Conservation (phyloP, 164 flowering plant genomes). For the Aristolochia californica region DNA sequence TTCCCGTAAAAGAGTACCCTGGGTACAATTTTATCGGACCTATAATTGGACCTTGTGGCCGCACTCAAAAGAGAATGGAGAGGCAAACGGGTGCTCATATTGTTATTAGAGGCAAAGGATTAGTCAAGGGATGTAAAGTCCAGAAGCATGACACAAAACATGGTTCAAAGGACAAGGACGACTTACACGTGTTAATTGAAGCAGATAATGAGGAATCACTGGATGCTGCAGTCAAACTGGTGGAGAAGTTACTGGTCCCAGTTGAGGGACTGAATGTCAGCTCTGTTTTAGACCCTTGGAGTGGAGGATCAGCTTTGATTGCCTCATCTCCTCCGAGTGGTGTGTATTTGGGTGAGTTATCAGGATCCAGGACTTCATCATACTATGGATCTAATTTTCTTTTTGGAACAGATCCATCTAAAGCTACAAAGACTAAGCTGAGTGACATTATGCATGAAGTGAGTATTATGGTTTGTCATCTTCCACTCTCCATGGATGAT, state of each 20-base stretch:
- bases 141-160: slow-evolving; percentile 7
- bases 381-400: slow-evolving; percentile 7
- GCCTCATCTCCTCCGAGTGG: slow-evolving; percentile 1
- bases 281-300: slow-evolving; percentile 5
- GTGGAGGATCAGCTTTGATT: slow-evolving; percentile 3
- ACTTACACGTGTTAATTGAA: slow-evolving; percentile 38
- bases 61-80: slow-evolving; percentile 36
- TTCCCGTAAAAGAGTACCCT: slow-evolving; percentile 41
- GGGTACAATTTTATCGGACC: slow-evolving; percentile 36
- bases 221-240: slow-evolving; percentile 30
- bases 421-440: slow-evolving; percentile 8
- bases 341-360: neutral
- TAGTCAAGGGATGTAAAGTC: slow-evolving; percentile 1
- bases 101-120: slow-evolving; percentile 29
- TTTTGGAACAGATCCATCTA: slow-evolving; percentile 9
- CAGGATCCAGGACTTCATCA: slow-evolving; percentile 3
- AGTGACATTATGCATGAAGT: slow-evolving; percentile 13
- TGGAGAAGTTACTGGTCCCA: slow-evolving; percentile 38
- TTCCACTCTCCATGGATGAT: slow-evolving; percentile 26
- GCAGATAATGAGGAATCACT: slow-evolving; percentile 30
- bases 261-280: slow-evolving; percentile 11
- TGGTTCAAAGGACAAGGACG: slow-evolving; percentile 22
- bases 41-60: slow-evolving; percentile 39
- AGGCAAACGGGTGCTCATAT: slow-evolving; percentile 40
- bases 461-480: slow-evolving; percentile 26